Base-by-base conservation (phyloP, 495 filamentous ascomycete genomes). In the Rostrohypoxylon terebratum region DNA sequence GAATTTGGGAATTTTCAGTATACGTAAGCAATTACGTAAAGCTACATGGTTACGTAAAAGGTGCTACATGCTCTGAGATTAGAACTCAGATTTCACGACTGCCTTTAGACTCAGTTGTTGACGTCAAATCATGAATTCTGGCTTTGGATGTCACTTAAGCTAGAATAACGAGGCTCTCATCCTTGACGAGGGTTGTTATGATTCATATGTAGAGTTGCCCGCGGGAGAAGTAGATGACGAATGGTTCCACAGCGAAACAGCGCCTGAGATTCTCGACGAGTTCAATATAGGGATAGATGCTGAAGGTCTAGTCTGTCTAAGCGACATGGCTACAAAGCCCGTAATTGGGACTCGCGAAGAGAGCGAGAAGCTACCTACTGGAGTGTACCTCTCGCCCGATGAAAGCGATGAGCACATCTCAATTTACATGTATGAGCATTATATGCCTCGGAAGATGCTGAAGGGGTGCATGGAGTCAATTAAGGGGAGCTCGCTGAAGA, bases 191-290 rank as follows among this genome's bases (percentile, higher is more conserved):
- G n/a, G n/a, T n/a, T n/a, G n/a, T n/a, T n/a, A n/a, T n/a, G n/a
- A n/a, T n/a, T 84, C 85, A 8, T 90, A 97, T 71, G 82, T 90
- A 11, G 94, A 97, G 77, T 82, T 97, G 18, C 94, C 94, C 0
- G 94, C 94, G 0, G 94, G 94, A 5, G 97, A 97, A 93, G 87
- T 97, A 7, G 94, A 97, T 73, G 89, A 92, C 42, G 91, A 91
- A 21, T 88, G 86, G 3, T 97, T 97, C 80, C 83, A 86, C 5
- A 93, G 94, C 2, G 86, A 86, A 1, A 94, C 94, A 0, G 93
- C 93, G 14, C 88, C 87, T 62, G 94, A 97, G 80, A 94, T 97
- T 55, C 70, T 89, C 21, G 93, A 97, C 79, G 94, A 97, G 80
- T 88, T 92, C 3, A 92, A 90, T 13, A 72, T 94, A 36, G 82